Evolutionary conservation across 305 asterid species (phyloP), one percentile per base, ranked within the genome.

Genomic region (Solanum aculeatissimum): DNA sequence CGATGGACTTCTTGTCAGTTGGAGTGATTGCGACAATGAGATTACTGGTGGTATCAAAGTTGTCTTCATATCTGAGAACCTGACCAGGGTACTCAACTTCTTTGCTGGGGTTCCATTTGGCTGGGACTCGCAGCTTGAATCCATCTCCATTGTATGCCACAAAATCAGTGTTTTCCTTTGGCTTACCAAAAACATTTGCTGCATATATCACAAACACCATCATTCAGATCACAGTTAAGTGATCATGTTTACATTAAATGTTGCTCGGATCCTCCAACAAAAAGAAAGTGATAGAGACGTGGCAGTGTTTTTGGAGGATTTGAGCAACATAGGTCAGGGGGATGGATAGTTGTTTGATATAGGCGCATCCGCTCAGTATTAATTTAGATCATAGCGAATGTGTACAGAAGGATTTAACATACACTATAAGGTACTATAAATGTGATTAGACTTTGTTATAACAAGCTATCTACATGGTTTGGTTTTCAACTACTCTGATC

Each of bases 61-160:
- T 97, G 95, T 97, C 99, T 87, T 97, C 99, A 19, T 86, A 97
- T 49, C 98, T 90, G 14, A 97, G 89, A 35, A 97, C 96, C 86
- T 95, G 99, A 3, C 98, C 99, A 27, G 98, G 98, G 87, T 57
- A 97, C 88, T 97, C 99, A 6, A 83, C 55, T 85, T 97, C 98
- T 18, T 85, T 87, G 93, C 98, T 95, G n/a, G 98, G 98, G 87
- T 94, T 97, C 99, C 99, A 97, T 87, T 97, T 95, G 3, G 99
- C 45, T 4, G 99, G 99, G 43, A 95, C 77, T 4, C 86, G 79
- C 70, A 97, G 23, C 89, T 91, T 93, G 91, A 97, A 97, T 70
- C 99, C 99, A 11, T 92, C 87, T 8, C 99, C 98, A 9, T 0
- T 45, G 87, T 91, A 91, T 1, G 91, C 83, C 85, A 77, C 49